These are phyloP conservation scores for Streptanthus diversifolius DNA, from an alignment of 345 rosid genomes.

Conservation along the genomic window DNA sequence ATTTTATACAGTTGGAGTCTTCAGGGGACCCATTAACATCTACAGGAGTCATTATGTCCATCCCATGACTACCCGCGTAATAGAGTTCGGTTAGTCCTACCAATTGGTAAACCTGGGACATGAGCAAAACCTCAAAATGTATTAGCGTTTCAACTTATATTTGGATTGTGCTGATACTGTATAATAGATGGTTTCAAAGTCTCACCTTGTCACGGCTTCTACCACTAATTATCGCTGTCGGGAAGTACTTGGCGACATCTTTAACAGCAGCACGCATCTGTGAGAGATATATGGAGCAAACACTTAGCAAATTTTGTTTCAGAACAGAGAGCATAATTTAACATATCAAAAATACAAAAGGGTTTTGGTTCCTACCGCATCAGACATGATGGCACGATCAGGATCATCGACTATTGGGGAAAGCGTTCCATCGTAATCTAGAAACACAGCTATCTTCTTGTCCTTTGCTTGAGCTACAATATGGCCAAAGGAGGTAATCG, in stretches of 20 bases:
- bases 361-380: constrained; percentile 46
- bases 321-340: neutral
- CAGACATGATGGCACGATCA: constrained; percentile 78
- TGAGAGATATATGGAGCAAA: neutral
- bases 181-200: neutral
- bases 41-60: constrained; percentile 87
- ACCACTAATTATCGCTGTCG: constrained; percentile 95
- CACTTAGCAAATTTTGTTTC: neutral
- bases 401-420: constrained; percentile 99
- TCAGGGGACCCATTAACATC: constrained; percentile 38
- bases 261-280: constrained; percentile 94
- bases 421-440: constrained; percentile 93
- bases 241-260: constrained; percentile 68
- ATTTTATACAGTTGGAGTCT: constrained; percentile 49
- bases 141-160: neutral
- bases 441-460: constrained; percentile 80
- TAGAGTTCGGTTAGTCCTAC: constrained; percentile 89
- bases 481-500: constrained; percentile 58
- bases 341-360: neutral
- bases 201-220: constrained; percentile 88
- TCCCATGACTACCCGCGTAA: constrained; percentile 99
- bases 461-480: constrained; percentile 57
- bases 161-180: neutral
- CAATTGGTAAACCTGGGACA: constrained; percentile 67
- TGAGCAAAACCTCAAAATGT: constrained; percentile 14